A percentile compares a stretch with the other conserved stretches of the same genome.
Conservation (phyloP, 495 filamentous ascomycete genomes). For the Penicillium malachiteum region DNA sequence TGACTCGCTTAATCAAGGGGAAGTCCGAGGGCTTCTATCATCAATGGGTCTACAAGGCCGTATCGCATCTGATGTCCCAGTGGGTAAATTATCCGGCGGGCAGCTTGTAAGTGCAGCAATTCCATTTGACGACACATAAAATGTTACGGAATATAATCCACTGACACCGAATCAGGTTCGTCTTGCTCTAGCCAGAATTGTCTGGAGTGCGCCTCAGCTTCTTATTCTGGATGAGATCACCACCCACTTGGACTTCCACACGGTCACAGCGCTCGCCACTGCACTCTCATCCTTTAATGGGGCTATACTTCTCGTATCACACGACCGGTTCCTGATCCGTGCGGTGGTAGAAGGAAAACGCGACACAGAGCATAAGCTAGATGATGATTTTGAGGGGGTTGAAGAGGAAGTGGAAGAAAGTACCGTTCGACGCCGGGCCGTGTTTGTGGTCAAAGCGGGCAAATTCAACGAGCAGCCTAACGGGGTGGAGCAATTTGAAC, state of each 20-base stretch:
- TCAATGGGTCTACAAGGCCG: conserved; percentile 65
- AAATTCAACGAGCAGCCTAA: conserved; percentile 53
- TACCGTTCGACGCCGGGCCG: conserved; percentile 49
- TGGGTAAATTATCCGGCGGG: conserved; percentile 68
- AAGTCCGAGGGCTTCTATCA: conserved; percentile 59
- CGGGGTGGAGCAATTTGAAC: conserved; percentile 65
- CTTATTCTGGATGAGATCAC: conserved; percentile 82
- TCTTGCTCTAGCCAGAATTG: conserved; percentile 64
- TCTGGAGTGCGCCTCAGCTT: conserved; percentile 67
- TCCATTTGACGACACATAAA: neutral
- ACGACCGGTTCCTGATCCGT: conserved; percentile 74
- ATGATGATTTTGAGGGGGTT: conserved; percentile 51
- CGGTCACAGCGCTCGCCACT: conserved; percentile 64
- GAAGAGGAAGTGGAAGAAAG: conserved; percentile 47
- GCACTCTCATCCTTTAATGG: conserved; percentile 66
- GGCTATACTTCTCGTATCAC: conserved; percentile 69
- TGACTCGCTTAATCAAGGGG: conserved; percentile 57
- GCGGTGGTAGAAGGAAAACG: conserved; percentile 65
- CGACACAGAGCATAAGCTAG: conserved; percentile 37
- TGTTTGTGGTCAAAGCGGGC: conserved; percentile 60
- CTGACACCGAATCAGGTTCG: conserved; percentile 53
- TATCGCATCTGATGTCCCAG: conserved; percentile 65
- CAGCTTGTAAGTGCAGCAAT: conserved; percentile 51
- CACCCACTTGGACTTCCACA: conserved; percentile 81
- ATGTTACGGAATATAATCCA: neutral